Evolutionary conservation across 306 rosid genomes (phyloP).

Genomic region (Quercus aquifolioides): DNA sequence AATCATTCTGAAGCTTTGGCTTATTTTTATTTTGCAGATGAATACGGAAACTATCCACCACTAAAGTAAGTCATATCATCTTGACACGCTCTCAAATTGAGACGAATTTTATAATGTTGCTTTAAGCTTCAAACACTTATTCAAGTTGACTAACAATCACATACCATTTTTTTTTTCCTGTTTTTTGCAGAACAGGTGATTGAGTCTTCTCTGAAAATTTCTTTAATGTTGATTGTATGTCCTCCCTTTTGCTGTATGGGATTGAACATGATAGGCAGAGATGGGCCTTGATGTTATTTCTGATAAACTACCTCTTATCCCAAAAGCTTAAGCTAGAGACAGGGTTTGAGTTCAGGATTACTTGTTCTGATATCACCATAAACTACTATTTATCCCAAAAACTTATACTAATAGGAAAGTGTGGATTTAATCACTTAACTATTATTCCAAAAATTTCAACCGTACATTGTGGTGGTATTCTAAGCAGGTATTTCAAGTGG

Average conservation of each 20-base stretch:
- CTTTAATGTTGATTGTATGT: conserved; percentile 5
- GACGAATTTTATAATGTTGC: neutral
- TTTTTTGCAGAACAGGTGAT: conserved; percentile 71
- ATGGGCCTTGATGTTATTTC: conserved; percentile 16
- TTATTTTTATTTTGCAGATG: conserved; percentile 48
- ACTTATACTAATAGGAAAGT: too few species aligned
- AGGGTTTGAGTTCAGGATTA: too few species aligned
- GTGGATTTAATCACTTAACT: too few species aligned
- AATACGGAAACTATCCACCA: conserved; percentile 56
- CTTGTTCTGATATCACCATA: too few species aligned
- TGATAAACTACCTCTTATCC: too few species aligned
- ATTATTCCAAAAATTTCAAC: neutral
- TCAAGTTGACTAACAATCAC: conserved; percentile 19
- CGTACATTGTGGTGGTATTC: conserved; percentile 32
- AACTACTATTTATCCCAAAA: too few species aligned
- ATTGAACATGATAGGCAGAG: neutral
- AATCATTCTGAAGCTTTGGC: conserved; percentile 16
- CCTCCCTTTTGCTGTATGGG: neutral
- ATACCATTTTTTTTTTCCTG: conserved; percentile 5
- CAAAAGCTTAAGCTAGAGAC: too few species aligned
- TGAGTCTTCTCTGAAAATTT: conserved; percentile 20
- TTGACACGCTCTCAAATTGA: conserved; percentile 1
- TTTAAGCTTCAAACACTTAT: neutral
- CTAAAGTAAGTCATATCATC: conserved; percentile 13
- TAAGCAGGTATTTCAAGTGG: conserved; percentile 49